Evolutionary conservation across 345 rosid genomes (phyloP).

Genomic region (Brassica incana): DNA sequence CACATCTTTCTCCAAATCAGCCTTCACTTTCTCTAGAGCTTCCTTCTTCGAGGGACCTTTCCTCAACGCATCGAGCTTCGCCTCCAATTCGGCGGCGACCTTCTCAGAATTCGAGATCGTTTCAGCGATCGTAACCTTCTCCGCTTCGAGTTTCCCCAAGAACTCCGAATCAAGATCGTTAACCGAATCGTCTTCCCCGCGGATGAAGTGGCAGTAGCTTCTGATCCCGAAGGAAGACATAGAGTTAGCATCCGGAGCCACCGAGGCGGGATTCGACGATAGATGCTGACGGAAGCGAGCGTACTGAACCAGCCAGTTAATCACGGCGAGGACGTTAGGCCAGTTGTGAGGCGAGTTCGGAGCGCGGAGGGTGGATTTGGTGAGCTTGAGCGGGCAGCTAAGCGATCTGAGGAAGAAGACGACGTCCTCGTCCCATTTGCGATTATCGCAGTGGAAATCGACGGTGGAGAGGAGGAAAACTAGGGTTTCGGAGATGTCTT

Average conservation of each 20-base stretch:
- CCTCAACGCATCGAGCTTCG: conserved; percentile 47
- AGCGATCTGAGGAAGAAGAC: conserved; percentile 52
- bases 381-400: conserved; percentile 68
- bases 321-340: conserved; percentile 70
- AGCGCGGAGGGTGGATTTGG: conserved; percentile 74
- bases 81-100: conserved; percentile 44
- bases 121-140: conserved; percentile 47
- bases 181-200: conserved; percentile 62
- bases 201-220: conserved; percentile 56
- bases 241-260: conserved; percentile 46
- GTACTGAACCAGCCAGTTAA: conserved; percentile 78
- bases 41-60: conserved; percentile 64
- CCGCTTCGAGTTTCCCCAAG: conserved; percentile 56
- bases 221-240: conserved; percentile 47
- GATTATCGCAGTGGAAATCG: conserved; percentile 43
- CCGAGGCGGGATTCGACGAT: conserved; percentile 28
- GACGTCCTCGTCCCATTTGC: conserved; percentile 67
- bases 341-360: conserved; percentile 89
- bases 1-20: conserved; percentile 67
- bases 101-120: conserved; percentile 42
- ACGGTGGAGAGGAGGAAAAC: conserved; percentile 53
- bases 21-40: conserved; percentile 51
- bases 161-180: conserved; percentile 61
- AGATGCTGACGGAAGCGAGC: conserved; percentile 48
- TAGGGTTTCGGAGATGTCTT: conserved; percentile 63